Evolutionary conservation across 208 protist species (phyloP).

Genomic region (Leishmania aethiopica): DNA sequence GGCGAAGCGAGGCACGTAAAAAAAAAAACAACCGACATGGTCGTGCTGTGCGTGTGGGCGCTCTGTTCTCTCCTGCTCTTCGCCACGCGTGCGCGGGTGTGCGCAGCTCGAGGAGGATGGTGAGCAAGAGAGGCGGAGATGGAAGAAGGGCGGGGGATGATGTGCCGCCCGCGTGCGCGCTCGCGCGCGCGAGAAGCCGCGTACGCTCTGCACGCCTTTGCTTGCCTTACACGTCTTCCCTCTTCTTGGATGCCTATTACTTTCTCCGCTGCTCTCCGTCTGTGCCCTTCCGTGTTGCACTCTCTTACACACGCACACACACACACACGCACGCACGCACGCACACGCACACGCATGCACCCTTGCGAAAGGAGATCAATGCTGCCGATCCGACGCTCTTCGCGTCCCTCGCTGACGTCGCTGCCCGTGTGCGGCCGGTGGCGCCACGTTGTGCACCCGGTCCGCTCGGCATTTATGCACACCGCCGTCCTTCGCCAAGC

Average conservation of each 20-base stretch:
- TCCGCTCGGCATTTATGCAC: not conserved
- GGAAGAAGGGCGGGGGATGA: no score
- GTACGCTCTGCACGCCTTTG: not conserved
- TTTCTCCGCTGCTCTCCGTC: not conserved
- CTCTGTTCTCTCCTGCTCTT: no score
- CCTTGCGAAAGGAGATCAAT: not conserved
- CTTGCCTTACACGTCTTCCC: not conserved
- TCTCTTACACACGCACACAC: not conserved
- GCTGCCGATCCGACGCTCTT: not conserved
- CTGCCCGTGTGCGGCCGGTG: not conserved
- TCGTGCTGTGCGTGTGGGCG: no score
- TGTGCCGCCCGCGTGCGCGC: no score
- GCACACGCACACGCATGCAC: not conserved
- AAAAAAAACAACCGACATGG: no score
- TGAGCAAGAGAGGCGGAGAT: no score
- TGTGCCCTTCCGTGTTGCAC: not conserved
- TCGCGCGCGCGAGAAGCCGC: no score
- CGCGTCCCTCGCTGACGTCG: conserved; percentile 4
- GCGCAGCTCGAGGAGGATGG: no score
- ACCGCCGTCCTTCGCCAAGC: not conserved
- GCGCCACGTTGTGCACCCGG: not conserved
- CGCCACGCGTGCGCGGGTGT: no score
- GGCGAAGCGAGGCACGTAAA: no score
- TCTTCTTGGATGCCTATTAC: not conserved
- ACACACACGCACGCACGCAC: not conserved